Base-by-base conservation (phyloP, 345 rosid species). In the Hevea brasiliensis region DNA sequence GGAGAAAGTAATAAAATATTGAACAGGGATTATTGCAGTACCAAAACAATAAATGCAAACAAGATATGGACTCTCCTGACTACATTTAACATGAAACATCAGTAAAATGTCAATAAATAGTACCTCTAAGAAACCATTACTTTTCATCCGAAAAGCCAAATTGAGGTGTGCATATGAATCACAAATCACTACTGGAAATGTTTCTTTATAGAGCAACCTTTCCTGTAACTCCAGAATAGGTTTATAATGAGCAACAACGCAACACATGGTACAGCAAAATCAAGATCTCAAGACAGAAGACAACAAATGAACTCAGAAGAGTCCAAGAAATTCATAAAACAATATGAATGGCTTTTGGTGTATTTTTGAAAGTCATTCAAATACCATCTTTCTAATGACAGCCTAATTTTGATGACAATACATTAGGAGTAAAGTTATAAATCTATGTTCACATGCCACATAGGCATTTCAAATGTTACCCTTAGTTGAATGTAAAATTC, bases 111-210 rank as follows among this genome's bases (percentile, higher is more conserved):
- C 65, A 27, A 68, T 40, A 68, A 67, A 60, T n/a, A 47, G 58
- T 86, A 94, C 98, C 98, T 92, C 91, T 3, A 71, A 72, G 81
- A 90, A 88, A 66, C 86, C 87, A 83, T 72, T 81, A 74, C 77
- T 83, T 57, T 88, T 76, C 77, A 94, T 84, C 68, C 92, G 89
- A 81, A 86, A 92, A 73, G 90, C 86, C 83, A 90, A 84, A 84
- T 94, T 94, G 58, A 88, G 54, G 41, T 71, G 75, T 64, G 84
- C 73, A 51, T 81, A 82, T 67, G 86, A 72, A 82, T 84, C 87
- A 67, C 88, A 87, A 72, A 93, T 77, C 26, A 87, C 90, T 53
- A 89, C 87, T 23, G 94, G 97, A 78, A 90, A 91, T 64, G 75
- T 66, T 72, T 85, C 85, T 68, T 69, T 80, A 65, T 76, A 85